Base-by-base conservation (phyloP, 1,284 basidiomycete species). In the Rhodotorula sp. region DNA sequence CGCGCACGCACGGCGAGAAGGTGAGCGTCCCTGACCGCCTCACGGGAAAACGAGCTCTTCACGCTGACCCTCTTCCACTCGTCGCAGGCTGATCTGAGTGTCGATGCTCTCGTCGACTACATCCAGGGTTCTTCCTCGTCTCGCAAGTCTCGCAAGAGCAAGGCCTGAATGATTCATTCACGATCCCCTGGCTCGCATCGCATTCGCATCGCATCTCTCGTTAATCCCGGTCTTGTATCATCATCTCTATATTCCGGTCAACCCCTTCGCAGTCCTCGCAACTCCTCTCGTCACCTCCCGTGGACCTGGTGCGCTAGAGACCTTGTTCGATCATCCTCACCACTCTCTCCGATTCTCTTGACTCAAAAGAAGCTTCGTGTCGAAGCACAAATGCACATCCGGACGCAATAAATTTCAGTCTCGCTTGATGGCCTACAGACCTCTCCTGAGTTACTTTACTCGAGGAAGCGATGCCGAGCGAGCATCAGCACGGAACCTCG, bases 31-130 rank as follows among this genome's bases (percentile, higher is more conserved):
- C 37, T 33, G 7, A 18, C 6, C 1, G 18, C 1, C 20, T 30
- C 4, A 15, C 14, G 8, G n/a, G 8, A 54, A 1, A 22, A 24
- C 22, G 49, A 51, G 26, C 44, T 60, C 26, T 22, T 45, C 14
- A 6, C 8, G 18, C 46, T 60, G 59, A 60, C 29, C 2, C 14
- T 24, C 3, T 8, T 24, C 3, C 29, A 3, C 7, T 22, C 24
- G 4, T 30, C 45, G 17, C 59, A 60, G 60, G 80, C 79, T 7
- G 77, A 80, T 60, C 62, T 80, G 67, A 80, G 79, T 66, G 77
- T 83, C 37, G 82, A 83, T 63, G 82, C 82, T 68, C 78, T 83
- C 62, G 82, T 83, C 75, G 79, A 80, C 68, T 83, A 80, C 75
- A 82, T 83, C 72, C 61, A 68, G 60, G 75, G 75, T 20, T 55